Conservation (phyloP, 192 early-diverging fungal species). For the Backusella morwellensis region DNA sequence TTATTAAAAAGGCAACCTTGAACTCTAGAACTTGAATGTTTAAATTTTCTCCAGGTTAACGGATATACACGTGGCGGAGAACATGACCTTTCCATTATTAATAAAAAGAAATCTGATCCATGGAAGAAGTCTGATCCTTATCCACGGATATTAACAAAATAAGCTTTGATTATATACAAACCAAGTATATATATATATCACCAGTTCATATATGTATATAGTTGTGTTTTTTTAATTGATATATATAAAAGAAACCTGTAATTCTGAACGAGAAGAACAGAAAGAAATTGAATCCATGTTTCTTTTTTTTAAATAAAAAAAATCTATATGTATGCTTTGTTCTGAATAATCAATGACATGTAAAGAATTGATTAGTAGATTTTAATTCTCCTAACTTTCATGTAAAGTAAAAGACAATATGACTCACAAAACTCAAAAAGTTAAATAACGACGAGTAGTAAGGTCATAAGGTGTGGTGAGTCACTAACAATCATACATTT, state of each 20-base stretch:
- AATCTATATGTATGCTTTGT: neutral
- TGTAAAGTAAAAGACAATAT: neutral
- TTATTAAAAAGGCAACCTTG: neutral
- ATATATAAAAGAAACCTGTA: neutral
- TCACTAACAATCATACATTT: neutral
- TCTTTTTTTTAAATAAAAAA: neutral
- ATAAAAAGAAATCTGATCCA: neutral
- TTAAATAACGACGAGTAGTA: neutral
- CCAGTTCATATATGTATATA: neutral
- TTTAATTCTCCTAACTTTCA: neutral
- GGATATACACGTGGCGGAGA: neutral
- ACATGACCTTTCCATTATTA: neutral
- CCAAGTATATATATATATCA: neutral
- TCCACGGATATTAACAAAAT: neutral
- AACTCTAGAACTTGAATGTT: neutral
- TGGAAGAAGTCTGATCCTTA: neutral
- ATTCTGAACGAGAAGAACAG: too few relatives aligned
- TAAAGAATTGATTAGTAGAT: neutral
- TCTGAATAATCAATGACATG: neutral
- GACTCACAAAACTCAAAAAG: neutral
- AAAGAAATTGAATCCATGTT: neutral
- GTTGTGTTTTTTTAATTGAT: neutral
- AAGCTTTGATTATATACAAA: neutral
- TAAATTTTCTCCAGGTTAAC: neutral
- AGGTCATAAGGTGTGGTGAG: neutral